Conservation (phyloP, 2,329 filamentous ascomycete species). For the Xylariaceae sp. region DNA sequence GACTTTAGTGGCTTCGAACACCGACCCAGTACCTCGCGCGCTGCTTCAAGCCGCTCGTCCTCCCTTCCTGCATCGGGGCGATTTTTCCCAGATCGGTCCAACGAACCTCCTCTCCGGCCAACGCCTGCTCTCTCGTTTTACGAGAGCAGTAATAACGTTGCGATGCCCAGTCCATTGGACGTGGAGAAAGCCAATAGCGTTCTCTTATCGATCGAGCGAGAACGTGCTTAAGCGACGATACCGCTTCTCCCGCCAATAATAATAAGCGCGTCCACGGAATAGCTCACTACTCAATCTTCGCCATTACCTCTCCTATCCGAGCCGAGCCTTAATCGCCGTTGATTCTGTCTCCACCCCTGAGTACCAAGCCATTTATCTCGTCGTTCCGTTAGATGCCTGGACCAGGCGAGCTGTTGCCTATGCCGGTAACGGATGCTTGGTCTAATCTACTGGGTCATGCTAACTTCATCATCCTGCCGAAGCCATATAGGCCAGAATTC, state of each 20-base stretch:
- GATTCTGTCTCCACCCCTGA: conserved; percentile 63
- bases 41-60: conserved; percentile 69
- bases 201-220: conserved; percentile 47
- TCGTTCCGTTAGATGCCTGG: conserved; percentile 54
- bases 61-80: conserved; percentile 60
- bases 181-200: conserved; percentile 44
- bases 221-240: conserved; percentile 61
- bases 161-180: conserved; percentile 39
- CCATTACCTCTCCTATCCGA: conserved; percentile 52
- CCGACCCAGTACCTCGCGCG: conserved; percentile 54
- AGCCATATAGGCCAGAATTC: conserved; percentile 66
- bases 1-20: conserved; percentile 72
- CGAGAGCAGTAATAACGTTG: conserved; percentile 50
- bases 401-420: conserved; percentile 35
- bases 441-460: conserved; percentile 80
- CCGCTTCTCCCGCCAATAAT: conserved; percentile 79
- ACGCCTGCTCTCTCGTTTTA: conserved; percentile 59
- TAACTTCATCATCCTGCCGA: conserved; percentile 81
- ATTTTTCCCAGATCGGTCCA: conserved; percentile 33
- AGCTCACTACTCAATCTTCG: conserved; percentile 52
- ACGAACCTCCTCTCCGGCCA: conserved; percentile 48
- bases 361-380: conserved; percentile 66
- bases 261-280: conserved; percentile 47
- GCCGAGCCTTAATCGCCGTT: conserved; percentile 31
- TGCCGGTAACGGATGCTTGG: conserved; percentile 69